Conservation (phyloP, 2,329 filamentous ascomycete genomes). For the Leptodontidium sp. region DNA sequence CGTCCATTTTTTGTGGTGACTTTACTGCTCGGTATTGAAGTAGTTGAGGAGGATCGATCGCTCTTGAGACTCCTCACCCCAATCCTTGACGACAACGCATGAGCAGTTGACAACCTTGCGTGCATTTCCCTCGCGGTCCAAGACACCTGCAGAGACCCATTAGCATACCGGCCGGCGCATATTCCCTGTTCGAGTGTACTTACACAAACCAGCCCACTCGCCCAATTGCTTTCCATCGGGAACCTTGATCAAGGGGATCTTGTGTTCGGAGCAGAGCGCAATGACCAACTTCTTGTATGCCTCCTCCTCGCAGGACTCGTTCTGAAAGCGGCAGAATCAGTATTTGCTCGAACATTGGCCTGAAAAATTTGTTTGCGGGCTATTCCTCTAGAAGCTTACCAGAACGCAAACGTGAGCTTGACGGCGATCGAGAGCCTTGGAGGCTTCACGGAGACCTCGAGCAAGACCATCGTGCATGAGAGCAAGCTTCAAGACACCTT, state of each 20-base stretch:
- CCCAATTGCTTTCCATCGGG: conserved; percentile 99
- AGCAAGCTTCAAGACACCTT: conserved; percentile 97
- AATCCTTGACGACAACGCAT: conserved; percentile 99
- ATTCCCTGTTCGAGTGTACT: conserved; percentile 54
- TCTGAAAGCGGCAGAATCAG: conserved; percentile 7
- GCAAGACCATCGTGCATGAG: conserved; percentile 99
- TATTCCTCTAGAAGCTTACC: conserved; percentile 29
- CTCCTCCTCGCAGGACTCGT: conserved; percentile 99
- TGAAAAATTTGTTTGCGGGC: not conserved
- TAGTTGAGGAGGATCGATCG: conserved; percentile 99
- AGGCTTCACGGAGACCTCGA: conserved; percentile 96
- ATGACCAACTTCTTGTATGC: conserved; percentile 99
- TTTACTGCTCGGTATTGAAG: conserved; percentile 92
- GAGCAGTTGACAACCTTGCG: conserved; percentile 99
- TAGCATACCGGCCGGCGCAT: conserved; percentile 32
- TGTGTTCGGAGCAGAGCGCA: conserved; percentile 98
- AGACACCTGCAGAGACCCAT: conserved; percentile 71
- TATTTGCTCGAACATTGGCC: too few relatives aligned
- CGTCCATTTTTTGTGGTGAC: conserved; percentile 31
- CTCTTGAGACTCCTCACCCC: conserved; percentile 99
- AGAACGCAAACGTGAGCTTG: conserved; percentile 99
- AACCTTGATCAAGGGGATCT: conserved; percentile 99
- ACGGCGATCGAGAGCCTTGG: conserved; percentile 97
- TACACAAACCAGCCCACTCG: conserved; percentile 99
- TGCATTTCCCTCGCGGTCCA: conserved; percentile 99